Base-by-base conservation (phyloP, 1,284 basidiomycete genomes). In the Coniferiporia weirii region DNA sequence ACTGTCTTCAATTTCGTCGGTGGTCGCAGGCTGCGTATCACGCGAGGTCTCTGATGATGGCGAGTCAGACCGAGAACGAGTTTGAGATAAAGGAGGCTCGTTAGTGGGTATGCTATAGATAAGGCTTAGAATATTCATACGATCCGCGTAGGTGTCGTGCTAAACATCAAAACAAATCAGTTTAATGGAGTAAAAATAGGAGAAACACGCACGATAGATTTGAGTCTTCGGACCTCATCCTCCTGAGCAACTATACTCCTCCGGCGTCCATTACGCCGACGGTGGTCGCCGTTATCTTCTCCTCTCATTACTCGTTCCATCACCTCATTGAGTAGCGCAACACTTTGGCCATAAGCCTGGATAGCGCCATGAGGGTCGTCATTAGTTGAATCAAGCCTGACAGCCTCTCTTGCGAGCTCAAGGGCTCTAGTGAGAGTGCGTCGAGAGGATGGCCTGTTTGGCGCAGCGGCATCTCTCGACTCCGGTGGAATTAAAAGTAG, bases 131-230 rank as follows among this genome's bases (percentile, higher is more conserved):
- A 93, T 91, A 69, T 89, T 89, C 89, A 92, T 92, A 61, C 89
- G 83, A 72, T 92, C 89, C 59, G 89, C 89, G 70, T 92, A 92
- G 8, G 90, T 92, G 72, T 93, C 90, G 68, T 92, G 90, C 90
- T 92, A 68, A 15, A 64, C 62, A 52, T 22, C 15, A 36, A 53
- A 61, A 56, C 46, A 50, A 61, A 49, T 40, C 5, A 1, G n/a
- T 22, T 47, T 56, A 50, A 48, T n/a, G 58, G 49, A 53, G 54
- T 19, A 52, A 45, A 48, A 44, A 7, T 9, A 54, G 40, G 19
- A 54, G 54, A 50, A 53, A 52, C 47, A 83, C 89, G 76, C 71
- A 91, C 89, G 66, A 92, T 92, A 64, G 85, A 86, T 72, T 89
- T 89, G 60, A 93, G 73, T 63, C 90, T 76, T 65, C 82, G 79